Base-by-base conservation (phyloP, 805 yeast genomes). In the Hanseniaspora singularis region DNA sequence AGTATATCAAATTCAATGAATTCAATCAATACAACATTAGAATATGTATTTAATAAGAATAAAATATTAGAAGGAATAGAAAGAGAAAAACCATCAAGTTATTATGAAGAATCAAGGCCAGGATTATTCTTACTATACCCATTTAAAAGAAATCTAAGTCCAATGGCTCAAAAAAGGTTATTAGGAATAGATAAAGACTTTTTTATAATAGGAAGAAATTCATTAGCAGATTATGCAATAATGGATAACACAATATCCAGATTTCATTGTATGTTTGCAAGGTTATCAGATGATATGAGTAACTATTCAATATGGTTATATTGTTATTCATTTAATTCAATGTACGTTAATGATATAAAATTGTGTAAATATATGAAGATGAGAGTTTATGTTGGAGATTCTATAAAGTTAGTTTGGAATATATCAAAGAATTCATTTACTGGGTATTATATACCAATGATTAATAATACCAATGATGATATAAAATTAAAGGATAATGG, bases 161-260 rank as follows among this genome's bases (percentile, higher is more conserved):
- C 39, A 23, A n/a, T 24, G 4, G 20, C 27, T 3, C 7, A 9
- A 9, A 33, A 22, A 23, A 37, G 19, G n/a, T 23, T 18, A 10
- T 4, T 22, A 7, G 37, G 38, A 24, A 33, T 40, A 1, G n/a
- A 30, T 20, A 16, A 22, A 12, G 12, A 26, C 14, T 11, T 4
- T 32, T 79, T 77, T 58, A 70, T 78, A 48, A 71, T 89, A 46
- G 97, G 98, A 1, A 67, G 97, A 30, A 72, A 74, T 19, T 74
- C 70, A 18, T 73, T 70, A 2, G 73, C 83, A 50, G 77, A 82
- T 57, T 70, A 74, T 28, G 67, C 67, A 36, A 73, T 84, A 15
- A 66, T 72, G 27, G 96, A 88, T 53, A 81, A 72, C 54, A 64
- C 96, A 38, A 72, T 89, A 55, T 88, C 96, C 2, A 83, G 86